A percentile compares a stretch with the other conserved stretches of the same genome.
Evolutionary conservation across 306 rosid species (phyloP).

Genomic region (Calophaca sinica): DNA sequence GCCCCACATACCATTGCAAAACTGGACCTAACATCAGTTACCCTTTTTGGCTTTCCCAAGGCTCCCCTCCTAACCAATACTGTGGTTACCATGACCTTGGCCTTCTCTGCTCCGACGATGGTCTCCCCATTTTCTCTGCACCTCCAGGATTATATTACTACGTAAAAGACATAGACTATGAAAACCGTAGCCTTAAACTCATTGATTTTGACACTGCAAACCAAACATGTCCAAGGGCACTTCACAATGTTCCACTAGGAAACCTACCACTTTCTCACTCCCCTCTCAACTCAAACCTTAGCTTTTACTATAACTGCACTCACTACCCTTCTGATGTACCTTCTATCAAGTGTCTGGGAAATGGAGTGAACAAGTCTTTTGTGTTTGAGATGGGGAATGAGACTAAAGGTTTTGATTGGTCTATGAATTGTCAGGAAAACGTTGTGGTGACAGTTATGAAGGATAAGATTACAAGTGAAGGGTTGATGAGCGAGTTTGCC

Average conservation of each 20-base stretch:
- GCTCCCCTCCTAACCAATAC: slow-evolving; percentile 41
- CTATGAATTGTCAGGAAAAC: slow-evolving; percentile 18
- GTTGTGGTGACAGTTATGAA: slow-evolving; percentile 53
- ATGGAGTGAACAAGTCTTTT: slow-evolving; percentile 40
- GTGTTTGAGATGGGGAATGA: slow-evolving; percentile 50
- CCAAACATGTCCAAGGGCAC: slow-evolving; percentile 52
- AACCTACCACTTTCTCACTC: slow-evolving; percentile 48
- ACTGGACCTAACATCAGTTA: slow-evolving; percentile 44
- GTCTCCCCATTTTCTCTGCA: neutral
- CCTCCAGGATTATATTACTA: slow-evolving; percentile 3
- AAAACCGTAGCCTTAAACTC: slow-evolving; percentile 37
- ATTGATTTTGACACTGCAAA: slow-evolving; percentile 43
- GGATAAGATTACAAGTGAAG: slow-evolving; percentile 36
- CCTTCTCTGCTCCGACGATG: neutral
- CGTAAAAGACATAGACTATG: slow-evolving; percentile 33
- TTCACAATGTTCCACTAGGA: slow-evolving; percentile 40
- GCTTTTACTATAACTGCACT: slow-evolving; percentile 52
- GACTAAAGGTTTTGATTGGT: slow-evolving; percentile 44
- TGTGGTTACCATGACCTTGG: slow-evolving; percentile 51
- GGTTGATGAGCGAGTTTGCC: slow-evolving; percentile 41
- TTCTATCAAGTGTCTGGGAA: slow-evolving; percentile 38
- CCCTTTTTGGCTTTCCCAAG: slow-evolving; percentile 46
- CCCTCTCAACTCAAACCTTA: slow-evolving; percentile 43
- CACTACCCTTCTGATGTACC: slow-evolving; percentile 40
- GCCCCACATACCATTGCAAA: slow-evolving; percentile 21